Evolutionary conservation across 805 yeast species (phyloP), one percentile per base, ranked within the genome.

Genomic region (Kodamaea leandrae): DNA sequence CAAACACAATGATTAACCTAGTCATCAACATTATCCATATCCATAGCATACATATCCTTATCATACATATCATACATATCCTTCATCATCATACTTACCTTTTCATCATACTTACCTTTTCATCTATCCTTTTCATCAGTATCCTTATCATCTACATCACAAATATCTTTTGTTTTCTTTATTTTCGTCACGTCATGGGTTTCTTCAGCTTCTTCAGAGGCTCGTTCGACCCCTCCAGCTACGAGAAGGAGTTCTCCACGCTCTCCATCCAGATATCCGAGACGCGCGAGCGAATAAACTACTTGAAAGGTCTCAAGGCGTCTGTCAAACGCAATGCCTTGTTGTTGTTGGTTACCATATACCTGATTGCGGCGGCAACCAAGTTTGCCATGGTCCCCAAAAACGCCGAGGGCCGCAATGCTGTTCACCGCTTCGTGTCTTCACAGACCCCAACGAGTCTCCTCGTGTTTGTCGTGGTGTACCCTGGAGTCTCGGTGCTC

Each of bases 181-280:
- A 12, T 25, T 25, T 10, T 6, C n/a, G 6, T 14, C n/a, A 25
- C 28, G n/a, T 5, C 10, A 60, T 61, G 64, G 63, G 58, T n/a
- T 51, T 61, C 17, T 62, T 64, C 43, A 50, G 50, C 23, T 20
- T 63, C 28, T 63, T 62, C 44, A 50, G 43, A 17, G 46, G 48
- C 28, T 46, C 50, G 12, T 49, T 74, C 47, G 70, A 72, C 42
- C 72, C 77, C 4, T 64, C 66, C 18, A 46, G 50, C 29, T 74
- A 66, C 50, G 80, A 76, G 43, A 63, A 59, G 43, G 68, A 71
- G 23, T 55, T 76, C 28, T 64, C 70, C 15, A 32, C 48, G 2
- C 40, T 76, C 9, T 58, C 77, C 0, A 55, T 53, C 2, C 55
- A 60, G 18, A 72, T 75, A 29, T 41, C 60, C 2, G 45, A 34